phyloP scores from a whole-genome alignment of 352 stramenopile genomes.

The Pythium insidiosum region DNA sequence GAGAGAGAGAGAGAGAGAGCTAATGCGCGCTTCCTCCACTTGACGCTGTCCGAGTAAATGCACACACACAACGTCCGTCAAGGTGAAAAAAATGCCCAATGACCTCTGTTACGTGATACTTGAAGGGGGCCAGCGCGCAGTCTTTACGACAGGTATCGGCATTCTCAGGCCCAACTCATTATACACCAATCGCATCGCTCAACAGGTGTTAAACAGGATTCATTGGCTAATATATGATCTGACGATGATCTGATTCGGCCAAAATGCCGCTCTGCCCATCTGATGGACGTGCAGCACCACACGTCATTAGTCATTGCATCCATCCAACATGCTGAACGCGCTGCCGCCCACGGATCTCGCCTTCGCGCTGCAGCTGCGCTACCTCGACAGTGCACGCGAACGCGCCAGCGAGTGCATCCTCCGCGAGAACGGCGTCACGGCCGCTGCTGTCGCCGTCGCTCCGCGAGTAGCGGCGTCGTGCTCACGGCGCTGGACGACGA shows the following conservation, averaged over 20 bases:
- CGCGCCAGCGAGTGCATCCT: conserved; percentile 53
- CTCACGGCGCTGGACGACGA: conserved; percentile 17
- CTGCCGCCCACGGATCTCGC: conserved; percentile 11
- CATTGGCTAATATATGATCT: conserved; percentile 9
- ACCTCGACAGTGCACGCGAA: conserved; percentile 53
- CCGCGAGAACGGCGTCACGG: conserved; percentile 32
- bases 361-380: conserved; percentile 41
- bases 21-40: not conserved
- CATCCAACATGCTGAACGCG: conserved; percentile 7
- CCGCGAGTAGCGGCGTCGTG: conserved; percentile 1
- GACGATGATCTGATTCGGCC: no score
- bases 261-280: no score
- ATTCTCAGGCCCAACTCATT: no score
- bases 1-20: not conserved
- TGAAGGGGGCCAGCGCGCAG: no score
- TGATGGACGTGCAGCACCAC: no score
- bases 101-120: no score
- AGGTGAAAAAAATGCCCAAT: no score
- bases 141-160: no score
- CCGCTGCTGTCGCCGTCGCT: conserved; percentile 1
- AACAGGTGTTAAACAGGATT: not conserved
- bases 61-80: no score
- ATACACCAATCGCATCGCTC: no score
- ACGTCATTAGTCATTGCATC: not conserved
- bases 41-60: no score